These are phyloP conservation scores for Botrytis porri DNA, from an alignment of 2,329 filamentous ascomycete species.

Conservation along the genomic window DNA sequence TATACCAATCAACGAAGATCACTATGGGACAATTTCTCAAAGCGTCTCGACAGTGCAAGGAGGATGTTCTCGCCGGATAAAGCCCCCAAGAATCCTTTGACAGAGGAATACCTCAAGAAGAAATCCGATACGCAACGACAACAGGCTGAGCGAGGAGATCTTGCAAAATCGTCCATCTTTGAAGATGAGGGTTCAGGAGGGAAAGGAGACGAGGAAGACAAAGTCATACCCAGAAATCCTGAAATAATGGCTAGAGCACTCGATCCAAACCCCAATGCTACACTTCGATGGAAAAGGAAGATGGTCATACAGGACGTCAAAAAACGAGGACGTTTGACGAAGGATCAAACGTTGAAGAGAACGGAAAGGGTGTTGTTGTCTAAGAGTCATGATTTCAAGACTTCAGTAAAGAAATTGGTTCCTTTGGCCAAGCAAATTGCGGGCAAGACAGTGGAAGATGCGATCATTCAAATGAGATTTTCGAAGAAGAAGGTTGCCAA, in stretches of 20 bases:
- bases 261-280: constrained; percentile 71
- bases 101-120: constrained; percentile 55
- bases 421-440: constrained; percentile 83
- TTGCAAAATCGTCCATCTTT: constrained; percentile 52
- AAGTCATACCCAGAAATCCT: constrained; percentile 42
- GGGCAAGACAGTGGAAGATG: constrained; percentile 91
- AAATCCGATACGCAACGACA: constrained; percentile 23
- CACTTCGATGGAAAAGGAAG: constrained; percentile 76
- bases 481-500: constrained; percentile 88
- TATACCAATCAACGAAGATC: constrained; percentile 33
- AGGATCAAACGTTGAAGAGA: constrained; percentile 64
- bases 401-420: constrained; percentile 87
- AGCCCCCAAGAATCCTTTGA: constrained; percentile 50
- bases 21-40: constrained; percentile 19
- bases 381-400: constrained; percentile 73
- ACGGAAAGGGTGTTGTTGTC: constrained; percentile 53
- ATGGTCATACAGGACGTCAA: constrained; percentile 76
- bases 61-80: constrained; percentile 10
- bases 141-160: constrained; percentile 43
- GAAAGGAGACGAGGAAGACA: constrained; percentile 24
- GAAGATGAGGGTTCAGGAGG: constrained; percentile 41
- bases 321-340: constrained; percentile 63
- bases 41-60: constrained; percentile 2
- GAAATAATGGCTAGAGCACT: constrained; percentile 59
- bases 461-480: constrained; percentile 91